Percentiles rank a stretch among this genome's conserved stretches.
Evolutionary conservation across 768 basidiomycete species (phyloP).

Genomic region (Leccinum olivaceopallidum): DNA sequence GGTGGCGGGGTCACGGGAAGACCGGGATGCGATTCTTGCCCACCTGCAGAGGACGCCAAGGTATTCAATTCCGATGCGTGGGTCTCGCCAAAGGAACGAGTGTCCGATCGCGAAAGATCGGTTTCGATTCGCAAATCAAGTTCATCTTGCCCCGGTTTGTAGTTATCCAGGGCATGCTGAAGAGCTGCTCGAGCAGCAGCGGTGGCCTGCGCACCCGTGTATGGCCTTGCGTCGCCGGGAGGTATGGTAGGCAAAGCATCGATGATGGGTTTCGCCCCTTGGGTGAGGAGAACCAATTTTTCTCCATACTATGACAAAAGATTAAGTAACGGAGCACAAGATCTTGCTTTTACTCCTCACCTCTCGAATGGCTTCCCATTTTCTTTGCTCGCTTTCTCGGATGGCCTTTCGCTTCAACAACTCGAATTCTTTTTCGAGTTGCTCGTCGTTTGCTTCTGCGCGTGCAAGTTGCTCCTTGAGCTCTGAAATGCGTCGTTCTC

Average conservation of each 20-base stretch:
- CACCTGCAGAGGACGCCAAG: conserved; percentile 41
- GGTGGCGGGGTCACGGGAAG: conserved; percentile 47
- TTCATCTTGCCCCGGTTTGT: conserved; percentile 64
- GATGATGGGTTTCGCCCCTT: conserved; percentile 66
- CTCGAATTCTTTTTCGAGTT: conserved; percentile 68
- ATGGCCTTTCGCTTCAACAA: conserved; percentile 75
- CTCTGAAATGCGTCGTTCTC: conserved; percentile 68
- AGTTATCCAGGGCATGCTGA: conserved; percentile 78
- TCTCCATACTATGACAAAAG: conserved; percentile 63
- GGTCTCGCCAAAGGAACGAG: conserved; percentile 81
- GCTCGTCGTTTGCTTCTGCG: conserved; percentile 61
- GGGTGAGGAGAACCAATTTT: conserved; percentile 71
- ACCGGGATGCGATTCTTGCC: conserved; percentile 31
- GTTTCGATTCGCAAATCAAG: conserved; percentile 46
- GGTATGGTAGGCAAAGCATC: conserved; percentile 67
- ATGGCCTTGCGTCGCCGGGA: conserved; percentile 54
- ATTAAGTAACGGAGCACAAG: conserved; percentile 2
- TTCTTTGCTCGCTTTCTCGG: conserved; percentile 69
- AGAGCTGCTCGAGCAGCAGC: conserved; percentile 71
- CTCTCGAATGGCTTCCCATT: conserved; percentile 84
- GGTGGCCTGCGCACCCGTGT: conserved; percentile 61
- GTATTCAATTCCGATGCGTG: conserved; percentile 72
- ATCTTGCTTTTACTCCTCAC: conserved; percentile 36
- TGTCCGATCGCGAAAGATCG: conserved; percentile 69
- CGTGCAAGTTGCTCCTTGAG: conserved; percentile 68